phyloP scores from a whole-genome alignment of 257 asterid species.

The Parsonsia alboflavescens region DNA sequence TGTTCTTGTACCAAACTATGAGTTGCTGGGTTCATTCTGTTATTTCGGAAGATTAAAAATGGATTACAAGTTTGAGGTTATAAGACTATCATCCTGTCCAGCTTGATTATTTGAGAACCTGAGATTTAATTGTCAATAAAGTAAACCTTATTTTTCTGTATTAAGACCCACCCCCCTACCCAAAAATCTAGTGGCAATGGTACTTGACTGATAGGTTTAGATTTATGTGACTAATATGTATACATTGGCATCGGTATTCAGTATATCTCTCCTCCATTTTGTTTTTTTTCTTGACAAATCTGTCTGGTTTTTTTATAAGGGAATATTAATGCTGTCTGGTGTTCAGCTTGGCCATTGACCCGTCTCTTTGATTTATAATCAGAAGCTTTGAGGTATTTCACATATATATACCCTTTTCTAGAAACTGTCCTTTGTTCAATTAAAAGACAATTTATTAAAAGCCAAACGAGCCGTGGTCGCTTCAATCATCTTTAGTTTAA shows the following conservation, averaged over 20 bases:
- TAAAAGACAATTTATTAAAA: too few relatives aligned
- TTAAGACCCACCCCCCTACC: background rate
- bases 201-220: too few relatives aligned
- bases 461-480: too few relatives aligned
- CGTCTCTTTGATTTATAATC: too few relatives aligned
- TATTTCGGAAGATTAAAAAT: background rate
- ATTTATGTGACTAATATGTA: background rate
- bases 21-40: slow-evolving; percentile 1
- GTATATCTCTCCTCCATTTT: too few relatives aligned
- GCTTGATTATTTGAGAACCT: slow-evolving; percentile 3
- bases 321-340: too few relatives aligned
- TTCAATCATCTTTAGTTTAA: background rate
- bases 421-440: too few relatives aligned
- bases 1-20: slow-evolving; percentile 9
- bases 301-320: too few relatives aligned
- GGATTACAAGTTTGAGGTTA: slow-evolving; percentile 1
- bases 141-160: background rate
- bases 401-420: too few relatives aligned
- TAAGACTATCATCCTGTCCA: background rate
- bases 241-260: background rate
- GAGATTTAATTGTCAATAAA: slow-evolving; percentile 18
- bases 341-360: too few relatives aligned
- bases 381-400: too few relatives aligned
- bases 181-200: background rate
- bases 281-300: too few relatives aligned